Conservation (phyloP, 345 rosid species). For the Trapa bicornis region DNA sequence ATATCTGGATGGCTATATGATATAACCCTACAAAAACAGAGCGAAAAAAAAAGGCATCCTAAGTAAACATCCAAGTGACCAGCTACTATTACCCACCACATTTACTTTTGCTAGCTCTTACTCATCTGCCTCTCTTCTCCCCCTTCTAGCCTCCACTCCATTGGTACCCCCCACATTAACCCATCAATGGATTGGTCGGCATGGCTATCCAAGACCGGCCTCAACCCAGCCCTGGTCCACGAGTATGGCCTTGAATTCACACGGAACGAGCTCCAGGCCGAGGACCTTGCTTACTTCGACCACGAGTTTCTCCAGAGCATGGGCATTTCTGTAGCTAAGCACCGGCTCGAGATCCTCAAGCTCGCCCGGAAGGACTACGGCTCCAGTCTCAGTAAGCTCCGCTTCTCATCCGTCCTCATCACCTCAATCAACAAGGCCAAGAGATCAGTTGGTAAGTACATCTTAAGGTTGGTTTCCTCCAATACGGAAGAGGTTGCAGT, state of each 20-base stretch:
- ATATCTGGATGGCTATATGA: too few relatives aligned
- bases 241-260: constrained; percentile 52
- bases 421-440: constrained; percentile 28
- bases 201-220: constrained; percentile 55
- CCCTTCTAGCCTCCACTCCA: too few relatives aligned
- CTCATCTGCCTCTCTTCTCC: too few relatives aligned
- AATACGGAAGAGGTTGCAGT: constrained; percentile 10
- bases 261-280: constrained; percentile 49
- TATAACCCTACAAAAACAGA: too few relatives aligned
- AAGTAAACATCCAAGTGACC: too few relatives aligned
- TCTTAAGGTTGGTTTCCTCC: constrained; percentile 29
- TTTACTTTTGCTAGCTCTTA: too few relatives aligned
- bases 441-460: constrained; percentile 29
- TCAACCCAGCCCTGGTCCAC: constrained; percentile 47
- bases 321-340: constrained; percentile 69
- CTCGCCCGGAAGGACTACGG: constrained; percentile 36
- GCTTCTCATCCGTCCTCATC: constrained; percentile 26
- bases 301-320: constrained; percentile 67
- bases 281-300: constrained; percentile 54
- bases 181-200: constrained; percentile 70
- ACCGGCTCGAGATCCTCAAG: constrained; percentile 72
- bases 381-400: neutral
- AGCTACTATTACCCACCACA: too few relatives aligned
- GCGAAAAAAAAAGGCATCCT: too few relatives aligned
- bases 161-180: too few relatives aligned